A percentile compares a stretch with the other conserved stretches of the same genome.
These are phyloP conservation scores for Zygoascus bituminiphila DNA, from an alignment of 805 yeast genomes.

Conservation along the genomic window DNA sequence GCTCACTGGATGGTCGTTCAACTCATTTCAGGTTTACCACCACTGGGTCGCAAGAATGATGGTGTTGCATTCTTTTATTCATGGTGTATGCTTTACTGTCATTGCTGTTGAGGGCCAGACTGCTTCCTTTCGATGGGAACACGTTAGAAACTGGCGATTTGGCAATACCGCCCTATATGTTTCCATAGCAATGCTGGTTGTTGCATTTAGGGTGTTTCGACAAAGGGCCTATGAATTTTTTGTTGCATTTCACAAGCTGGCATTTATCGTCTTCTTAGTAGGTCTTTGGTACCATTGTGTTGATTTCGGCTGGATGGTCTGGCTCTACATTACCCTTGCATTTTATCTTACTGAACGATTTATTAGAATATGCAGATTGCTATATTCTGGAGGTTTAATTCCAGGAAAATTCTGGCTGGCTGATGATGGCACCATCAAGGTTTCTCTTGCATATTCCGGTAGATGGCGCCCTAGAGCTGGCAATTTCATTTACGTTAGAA, in stretches of 20 bases:
- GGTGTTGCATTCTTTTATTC: slow-evolving; percentile 21
- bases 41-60: slow-evolving; percentile 25
- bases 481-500: slow-evolving; percentile 43
- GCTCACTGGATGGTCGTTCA: slow-evolving; percentile 54
- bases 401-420: slow-evolving; percentile 4
- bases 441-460: slow-evolving; percentile 31
- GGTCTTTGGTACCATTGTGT: slow-evolving; percentile 51
- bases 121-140: slow-evolving; percentile 22
- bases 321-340: slow-evolving; percentile 33
- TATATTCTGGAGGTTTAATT: slow-evolving; percentile 4
- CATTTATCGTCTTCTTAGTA: slow-evolving; percentile 36
- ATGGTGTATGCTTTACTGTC: slow-evolving; percentile 18
- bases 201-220: slow-evolving; percentile 45
- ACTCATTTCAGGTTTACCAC: slow-evolving; percentile 57
- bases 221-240: slow-evolving; percentile 48
- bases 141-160: slow-evolving; percentile 30
- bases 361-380: slow-evolving; percentile 4
- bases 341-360: slow-evolving; percentile 10
- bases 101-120: slow-evolving; percentile 11
- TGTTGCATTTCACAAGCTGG: slow-evolving; percentile 37
- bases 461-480: slow-evolving; percentile 44
- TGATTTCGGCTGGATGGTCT: slow-evolving; percentile 44
- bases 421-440: slow-evolving; percentile 15
- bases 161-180: slow-evolving; percentile 39
- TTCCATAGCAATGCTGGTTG: slow-evolving; percentile 36